These are phyloP conservation scores for Murraya paniculata DNA, from an alignment of 345 rosid species.

Conservation along the genomic window DNA sequence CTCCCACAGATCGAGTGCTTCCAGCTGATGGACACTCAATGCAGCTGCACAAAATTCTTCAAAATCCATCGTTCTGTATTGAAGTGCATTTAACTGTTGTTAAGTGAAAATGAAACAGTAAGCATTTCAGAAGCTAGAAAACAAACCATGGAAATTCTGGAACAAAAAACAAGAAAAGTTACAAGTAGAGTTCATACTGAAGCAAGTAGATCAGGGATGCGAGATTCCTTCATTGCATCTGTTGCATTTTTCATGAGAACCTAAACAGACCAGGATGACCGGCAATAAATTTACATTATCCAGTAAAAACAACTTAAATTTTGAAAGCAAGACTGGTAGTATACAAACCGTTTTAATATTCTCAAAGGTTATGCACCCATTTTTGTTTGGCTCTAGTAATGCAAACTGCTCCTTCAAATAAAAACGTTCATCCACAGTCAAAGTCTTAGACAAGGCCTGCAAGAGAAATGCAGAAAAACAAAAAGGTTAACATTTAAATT, in stretches of 20 bases:
- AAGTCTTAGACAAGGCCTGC: constrained; percentile 89
- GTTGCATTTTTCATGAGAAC: constrained; percentile 78
- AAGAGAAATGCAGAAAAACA: constrained; percentile 12
- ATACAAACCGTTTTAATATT: constrained; percentile 61
- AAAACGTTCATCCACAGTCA: constrained; percentile 56
- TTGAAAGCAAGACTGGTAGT: neutral
- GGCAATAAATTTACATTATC: neutral
- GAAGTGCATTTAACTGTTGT: constrained; percentile 76
- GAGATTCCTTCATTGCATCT: constrained; percentile 89
- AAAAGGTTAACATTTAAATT: neutral
- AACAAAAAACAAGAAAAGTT: constrained; percentile 7
- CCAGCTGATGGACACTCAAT: constrained; percentile 87
- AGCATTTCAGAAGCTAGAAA: constrained; percentile 15
- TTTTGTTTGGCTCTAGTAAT: constrained; percentile 61
- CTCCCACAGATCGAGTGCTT: constrained; percentile 86
- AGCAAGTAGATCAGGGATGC: constrained; percentile 64
- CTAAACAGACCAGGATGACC: constrained; percentile 38
- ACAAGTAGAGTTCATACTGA: constrained; percentile 41
- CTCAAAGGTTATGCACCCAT: constrained; percentile 65
- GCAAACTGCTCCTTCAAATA: constrained; percentile 79
- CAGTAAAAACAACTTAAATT: neutral
- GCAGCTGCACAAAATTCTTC: constrained; percentile 98
- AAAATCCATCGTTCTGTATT: constrained; percentile 86
- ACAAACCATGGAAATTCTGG: neutral
- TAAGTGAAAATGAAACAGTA: constrained; percentile 15